Conservation (phyloP, 352 stramenopile genomes). For the Phytopythium vexans region DNA sequence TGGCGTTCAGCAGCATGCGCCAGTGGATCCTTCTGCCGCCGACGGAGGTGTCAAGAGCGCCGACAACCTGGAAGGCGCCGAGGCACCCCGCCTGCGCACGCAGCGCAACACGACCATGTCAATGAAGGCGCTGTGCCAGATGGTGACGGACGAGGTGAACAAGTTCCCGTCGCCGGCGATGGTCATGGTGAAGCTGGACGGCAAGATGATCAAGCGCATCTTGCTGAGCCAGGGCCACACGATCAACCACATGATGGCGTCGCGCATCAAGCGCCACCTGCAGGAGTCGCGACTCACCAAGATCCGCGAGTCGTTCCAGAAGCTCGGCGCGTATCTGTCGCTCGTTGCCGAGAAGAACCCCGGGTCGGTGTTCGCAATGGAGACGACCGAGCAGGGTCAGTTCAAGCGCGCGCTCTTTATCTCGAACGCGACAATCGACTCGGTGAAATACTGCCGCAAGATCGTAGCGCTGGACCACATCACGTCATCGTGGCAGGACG, state of each 20-base stretch:
- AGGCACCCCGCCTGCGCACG: constrained; percentile 9
- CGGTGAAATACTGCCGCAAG: constrained; percentile 56
- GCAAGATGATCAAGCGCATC: constrained; percentile 70
- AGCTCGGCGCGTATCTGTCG: constrained; percentile 57
- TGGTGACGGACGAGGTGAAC: constrained; percentile 67
- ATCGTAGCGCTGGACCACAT: constrained; percentile 64
- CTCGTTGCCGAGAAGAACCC: constrained; percentile 67
- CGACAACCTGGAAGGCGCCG: background rate
- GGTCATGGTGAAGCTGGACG: constrained; percentile 67
- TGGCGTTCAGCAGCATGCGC: too few relatives aligned
- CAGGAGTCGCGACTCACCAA: constrained; percentile 53
- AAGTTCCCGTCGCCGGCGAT: constrained; percentile 56
- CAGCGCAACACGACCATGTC: constrained; percentile 83
- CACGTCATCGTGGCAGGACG: constrained; percentile 29
- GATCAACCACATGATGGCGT: constrained; percentile 85
- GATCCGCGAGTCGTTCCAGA: constrained; percentile 66
- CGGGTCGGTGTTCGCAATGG: constrained; percentile 48
- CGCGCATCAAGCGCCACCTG: constrained; percentile 71
- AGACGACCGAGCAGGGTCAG: constrained; percentile 39
- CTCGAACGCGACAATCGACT: constrained; percentile 42
- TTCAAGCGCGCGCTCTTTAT: constrained; percentile 73
- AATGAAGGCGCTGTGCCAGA: constrained; percentile 70
- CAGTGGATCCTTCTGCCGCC: too few relatives aligned
- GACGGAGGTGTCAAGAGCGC: background rate
- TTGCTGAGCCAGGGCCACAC: constrained; percentile 64